Conservation (phyloP, 768 basidiomycete species). For the Serendipita indica region DNA sequence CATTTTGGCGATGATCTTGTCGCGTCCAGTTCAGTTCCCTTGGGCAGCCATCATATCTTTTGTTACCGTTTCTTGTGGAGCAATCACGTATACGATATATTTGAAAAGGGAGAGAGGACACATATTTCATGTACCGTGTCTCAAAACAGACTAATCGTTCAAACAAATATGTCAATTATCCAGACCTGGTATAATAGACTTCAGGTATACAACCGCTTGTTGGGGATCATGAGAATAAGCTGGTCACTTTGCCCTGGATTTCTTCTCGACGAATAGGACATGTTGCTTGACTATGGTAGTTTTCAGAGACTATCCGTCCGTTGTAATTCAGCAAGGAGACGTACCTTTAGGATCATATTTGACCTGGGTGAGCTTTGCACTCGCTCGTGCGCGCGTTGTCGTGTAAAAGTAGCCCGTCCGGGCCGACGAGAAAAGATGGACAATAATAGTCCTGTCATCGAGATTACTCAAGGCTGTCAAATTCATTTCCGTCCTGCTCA, state of each 20-base stretch:
- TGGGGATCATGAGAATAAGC: too few species aligned
- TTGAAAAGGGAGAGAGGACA: slow-evolving; percentile 18
- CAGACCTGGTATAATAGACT: too few species aligned
- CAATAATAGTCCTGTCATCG: slow-evolving; percentile 53
- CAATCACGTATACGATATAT: slow-evolving; percentile 14
- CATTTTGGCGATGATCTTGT: slow-evolving; percentile 24
- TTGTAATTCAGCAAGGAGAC: slow-evolving; percentile 17
- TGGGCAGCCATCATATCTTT: slow-evolving; percentile 27
- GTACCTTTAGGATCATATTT: slow-evolving; percentile 81
- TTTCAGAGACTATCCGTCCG: neutral
- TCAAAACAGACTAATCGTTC: too few species aligned
- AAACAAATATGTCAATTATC: too few species aligned
- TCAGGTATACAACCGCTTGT: too few species aligned
- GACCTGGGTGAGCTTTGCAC: slow-evolving; percentile 72
- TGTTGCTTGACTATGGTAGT: slow-evolving; percentile 40
- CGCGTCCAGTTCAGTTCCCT: slow-evolving; percentile 23
- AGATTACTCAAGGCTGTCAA: neutral
- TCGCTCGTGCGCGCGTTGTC: slow-evolving; percentile 54
- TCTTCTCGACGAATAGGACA: slow-evolving; percentile 68
- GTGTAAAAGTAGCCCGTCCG: slow-evolving; percentile 90
- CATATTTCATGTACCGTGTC: slow-evolving; percentile 19
- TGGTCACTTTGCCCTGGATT: slow-evolving; percentile 14
- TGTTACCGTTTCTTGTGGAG: slow-evolving; percentile 20
- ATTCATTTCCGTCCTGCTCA: slow-evolving; percentile 15
- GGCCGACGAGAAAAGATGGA: slow-evolving; percentile 80